These are phyloP conservation scores for Akanthomyces uredinophilus DNA, from an alignment of 2,329 filamentous ascomycete species.

Conservation along the genomic window DNA sequence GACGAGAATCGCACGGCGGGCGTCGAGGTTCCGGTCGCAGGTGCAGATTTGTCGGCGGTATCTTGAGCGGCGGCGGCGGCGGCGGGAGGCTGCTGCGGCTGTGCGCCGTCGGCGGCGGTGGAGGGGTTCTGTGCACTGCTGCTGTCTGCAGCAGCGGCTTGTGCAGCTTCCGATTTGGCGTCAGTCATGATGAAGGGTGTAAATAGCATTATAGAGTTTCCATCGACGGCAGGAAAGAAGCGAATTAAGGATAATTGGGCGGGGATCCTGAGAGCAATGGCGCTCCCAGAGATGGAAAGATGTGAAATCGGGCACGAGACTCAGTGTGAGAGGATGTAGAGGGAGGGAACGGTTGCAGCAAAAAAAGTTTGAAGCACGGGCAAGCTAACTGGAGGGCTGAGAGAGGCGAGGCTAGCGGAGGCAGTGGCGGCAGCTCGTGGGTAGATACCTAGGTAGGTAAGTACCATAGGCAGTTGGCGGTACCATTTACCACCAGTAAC, in stretches of 20 bases:
- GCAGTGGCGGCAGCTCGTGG: not conserved
- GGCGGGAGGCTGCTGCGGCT: conserved; percentile 15
- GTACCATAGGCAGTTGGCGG: too few species aligned
- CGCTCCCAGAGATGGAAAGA: not conserved
- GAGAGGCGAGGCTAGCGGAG: conserved; percentile 2
- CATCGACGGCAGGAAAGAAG: not conserved
- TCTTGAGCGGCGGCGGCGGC: not conserved
- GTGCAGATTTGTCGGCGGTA: conserved; percentile 18
- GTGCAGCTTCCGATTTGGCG: conserved; percentile 9
- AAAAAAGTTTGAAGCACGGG: conserved; percentile 7
- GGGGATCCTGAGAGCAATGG: not conserved
- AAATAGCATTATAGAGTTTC: not conserved
- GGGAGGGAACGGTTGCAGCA: not conserved
- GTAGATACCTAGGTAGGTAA: too few species aligned
- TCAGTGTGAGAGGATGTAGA: not conserved
- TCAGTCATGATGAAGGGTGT: conserved; percentile 14
- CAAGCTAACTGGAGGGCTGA: not conserved
- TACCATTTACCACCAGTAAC: not conserved
- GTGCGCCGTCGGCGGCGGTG: conserved; percentile 16
- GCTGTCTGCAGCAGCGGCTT: not conserved
- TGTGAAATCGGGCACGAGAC: not conserved
- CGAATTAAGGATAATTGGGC: not conserved
- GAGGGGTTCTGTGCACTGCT: not conserved
- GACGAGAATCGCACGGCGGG: conserved; percentile 67
- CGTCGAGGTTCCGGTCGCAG: conserved; percentile 22